Base-by-base conservation (phyloP, 106 monocot genomes). In the Agapanthus africanus region DNA sequence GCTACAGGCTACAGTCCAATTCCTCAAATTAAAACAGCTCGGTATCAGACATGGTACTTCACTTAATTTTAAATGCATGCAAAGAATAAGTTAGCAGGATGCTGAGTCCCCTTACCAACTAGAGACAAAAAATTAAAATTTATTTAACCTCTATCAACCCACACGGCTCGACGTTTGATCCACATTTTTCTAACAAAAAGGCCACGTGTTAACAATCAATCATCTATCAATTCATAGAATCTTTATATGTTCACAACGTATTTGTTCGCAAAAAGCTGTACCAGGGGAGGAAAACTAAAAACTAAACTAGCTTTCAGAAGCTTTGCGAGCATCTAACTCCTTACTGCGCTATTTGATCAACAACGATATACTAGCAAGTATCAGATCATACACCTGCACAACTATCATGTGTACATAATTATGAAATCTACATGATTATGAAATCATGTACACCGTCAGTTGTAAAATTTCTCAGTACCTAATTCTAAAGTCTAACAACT, bases 381-480 rank as follows among this genome's bases (percentile, higher is more conserved):
- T 57, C 56, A 57, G 56, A 57, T 57, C 56, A 57, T 57, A 57
- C 56, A 57, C 11, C 11, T 30, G 30, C 15, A 30, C 56, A 57
- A 31, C 56, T n/a, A 57, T 57, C n/a, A n/a, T n/a, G n/a, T n/a
- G n/a, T n/a, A n/a, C n/a, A n/a, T n/a, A n/a, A n/a, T n/a, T n/a
- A n/a, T n/a, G 10, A 31, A 26, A 30, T 57, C 2, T 57, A 28
- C 31, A 56, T 11, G 28, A 56, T 30, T 30, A 28, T 56, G 56
- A 28, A 56, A 56, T 7, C 56, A 16, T 16, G n/a, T n/a, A n/a
- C n/a, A n/a, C 10, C 31, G 14, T 57, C 27, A 57, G 56, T 13
- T 11, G n/a, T n/a, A n/a, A 11, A 30, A 6, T 57, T 30, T 57
- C 50, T 21, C 50, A 50, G 50, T 54, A 54, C 30, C 30, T 52